Base-by-base conservation (phyloP, 73 alveolate species). In the Stentor coeruleus region DNA sequence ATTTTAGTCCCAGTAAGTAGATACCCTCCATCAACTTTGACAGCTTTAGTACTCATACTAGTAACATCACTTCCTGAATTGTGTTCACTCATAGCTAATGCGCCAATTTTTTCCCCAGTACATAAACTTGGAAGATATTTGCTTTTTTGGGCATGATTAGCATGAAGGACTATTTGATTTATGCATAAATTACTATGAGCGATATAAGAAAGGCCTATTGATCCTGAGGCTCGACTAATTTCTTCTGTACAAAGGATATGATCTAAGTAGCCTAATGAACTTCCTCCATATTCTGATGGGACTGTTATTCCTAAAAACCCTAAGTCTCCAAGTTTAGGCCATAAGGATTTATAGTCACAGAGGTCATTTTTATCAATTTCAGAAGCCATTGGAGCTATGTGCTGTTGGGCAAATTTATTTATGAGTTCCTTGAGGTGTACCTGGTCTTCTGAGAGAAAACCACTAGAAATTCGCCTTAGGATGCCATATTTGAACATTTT, bases 71-170 rank as follows among this genome's bases (percentile, higher is more conserved):
- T 85, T 38, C 99, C 99, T 35, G 99, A 89, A 59, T 89, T 90
- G 2, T 97, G 92, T 87, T 93, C 99, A 57, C 92, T 77, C 98
- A 95, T 95, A 30, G 99, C 98, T 76, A 95, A 82, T n/a, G 97
- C 96, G 14, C 99, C 99, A 38, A 95, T 83, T 81, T 85, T 85
- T 58, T 88, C 96, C 37, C 99, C 99, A n/a, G 93, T 76, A 39
- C 92, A 89, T 35, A 95, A 92, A 80, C 92, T 89, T 6, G 96
- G 98, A 36, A 91, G 85, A 75, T 86, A 93, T 85, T 89, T 93
- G 83, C 85, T 72, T 88, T 93, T 95, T 75, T 91, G 90, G 3
- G 59, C 96, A 60, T 88, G 91, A 72, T 80, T 86, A n/a, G 97
- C 99, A 74, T 93, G 84, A 38, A 87, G 40, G 15, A 35, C 59